A percentile compares a stretch with the other conserved stretches of the same genome.
phyloP scores from a whole-genome alignment of 257 asterid genomes.

The Datura wrightii region DNA sequence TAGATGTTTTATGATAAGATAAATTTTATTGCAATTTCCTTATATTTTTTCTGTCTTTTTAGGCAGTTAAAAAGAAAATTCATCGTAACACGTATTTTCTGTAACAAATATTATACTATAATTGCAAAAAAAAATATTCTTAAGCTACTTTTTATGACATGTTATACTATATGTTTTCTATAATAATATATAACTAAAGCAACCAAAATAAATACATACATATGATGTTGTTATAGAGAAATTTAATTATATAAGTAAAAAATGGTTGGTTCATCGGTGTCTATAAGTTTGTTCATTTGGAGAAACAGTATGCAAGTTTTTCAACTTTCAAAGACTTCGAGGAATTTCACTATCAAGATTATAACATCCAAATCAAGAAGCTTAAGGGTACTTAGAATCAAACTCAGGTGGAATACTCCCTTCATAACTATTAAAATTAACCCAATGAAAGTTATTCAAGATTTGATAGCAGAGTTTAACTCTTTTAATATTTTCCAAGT shows the following conservation, averaged over 20 bases:
- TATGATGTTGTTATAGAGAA: background rate
- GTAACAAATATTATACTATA: too few species aligned
- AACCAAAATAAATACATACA: background rate
- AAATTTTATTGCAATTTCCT: too few species aligned
- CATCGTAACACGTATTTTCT: too few species aligned
- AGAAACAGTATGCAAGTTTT: constrained; percentile 71
- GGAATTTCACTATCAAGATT: constrained; percentile 83
- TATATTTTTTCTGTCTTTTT: too few species aligned
- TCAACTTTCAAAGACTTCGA: constrained; percentile 67
- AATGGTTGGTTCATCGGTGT: background rate
- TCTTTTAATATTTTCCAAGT: constrained; percentile 68
- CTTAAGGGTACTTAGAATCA: constrained; percentile 55
- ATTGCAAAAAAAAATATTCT: too few species aligned
- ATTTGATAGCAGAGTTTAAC: constrained; percentile 61
- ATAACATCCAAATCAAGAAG: constrained; percentile 68
- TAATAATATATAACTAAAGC: too few species aligned
- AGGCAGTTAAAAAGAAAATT: too few species aligned
- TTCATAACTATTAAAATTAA: constrained; percentile 57
- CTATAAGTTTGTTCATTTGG: constrained; percentile 66
- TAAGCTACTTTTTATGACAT: too few species aligned
- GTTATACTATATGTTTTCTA: too few species aligned
- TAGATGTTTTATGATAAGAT: too few species aligned
- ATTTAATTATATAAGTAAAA: background rate
- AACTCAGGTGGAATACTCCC: constrained; percentile 93
- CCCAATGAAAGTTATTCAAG: constrained; percentile 69